These are phyloP conservation scores for Chalciporus sp. DNA, from an alignment of 1,284 basidiomycete genomes.

Conservation along the genomic window DNA sequence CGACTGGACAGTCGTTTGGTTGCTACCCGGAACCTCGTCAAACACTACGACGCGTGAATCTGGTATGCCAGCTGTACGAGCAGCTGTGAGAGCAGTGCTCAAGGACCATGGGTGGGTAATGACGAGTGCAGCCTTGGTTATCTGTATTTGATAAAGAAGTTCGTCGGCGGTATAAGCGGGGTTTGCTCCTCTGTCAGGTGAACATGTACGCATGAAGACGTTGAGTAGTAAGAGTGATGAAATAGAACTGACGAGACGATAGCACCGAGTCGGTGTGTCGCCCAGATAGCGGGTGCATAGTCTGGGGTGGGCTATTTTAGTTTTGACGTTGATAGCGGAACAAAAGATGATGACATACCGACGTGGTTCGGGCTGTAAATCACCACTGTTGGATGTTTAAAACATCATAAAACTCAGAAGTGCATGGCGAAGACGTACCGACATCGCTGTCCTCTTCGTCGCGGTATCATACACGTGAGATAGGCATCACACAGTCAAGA, in stretches of 20 bases:
- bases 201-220: background rate
- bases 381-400: slow-evolving; percentile 45
- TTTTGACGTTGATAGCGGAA: background rate
- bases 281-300: slow-evolving; percentile 73
- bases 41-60: slow-evolving; percentile 56
- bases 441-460: slow-evolving; percentile 39
- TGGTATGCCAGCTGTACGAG: slow-evolving; percentile 51
- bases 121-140: slow-evolving; percentile 57
- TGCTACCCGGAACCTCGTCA: slow-evolving; percentile 30
- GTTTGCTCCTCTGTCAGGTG: slow-evolving; percentile 49
- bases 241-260: slow-evolving; percentile 55
- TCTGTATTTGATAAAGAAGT: slow-evolving; percentile 60
- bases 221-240: background rate
- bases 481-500: background rate
- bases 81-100: slow-evolving; percentile 56
- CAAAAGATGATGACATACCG: slow-evolving; percentile 43
- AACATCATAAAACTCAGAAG: background rate
- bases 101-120: slow-evolving; percentile 60
- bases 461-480: background rate
- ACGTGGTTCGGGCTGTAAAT: slow-evolving; percentile 71
- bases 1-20: slow-evolving; percentile 37
- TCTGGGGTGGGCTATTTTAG: slow-evolving; percentile 43
- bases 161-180: slow-evolving; percentile 71
- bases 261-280: slow-evolving; percentile 67
- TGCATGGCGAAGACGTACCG: slow-evolving; percentile 44